Base-by-base conservation (phyloP, 2,329 filamentous ascomycete genomes). In the Fusarium sp. region DNA sequence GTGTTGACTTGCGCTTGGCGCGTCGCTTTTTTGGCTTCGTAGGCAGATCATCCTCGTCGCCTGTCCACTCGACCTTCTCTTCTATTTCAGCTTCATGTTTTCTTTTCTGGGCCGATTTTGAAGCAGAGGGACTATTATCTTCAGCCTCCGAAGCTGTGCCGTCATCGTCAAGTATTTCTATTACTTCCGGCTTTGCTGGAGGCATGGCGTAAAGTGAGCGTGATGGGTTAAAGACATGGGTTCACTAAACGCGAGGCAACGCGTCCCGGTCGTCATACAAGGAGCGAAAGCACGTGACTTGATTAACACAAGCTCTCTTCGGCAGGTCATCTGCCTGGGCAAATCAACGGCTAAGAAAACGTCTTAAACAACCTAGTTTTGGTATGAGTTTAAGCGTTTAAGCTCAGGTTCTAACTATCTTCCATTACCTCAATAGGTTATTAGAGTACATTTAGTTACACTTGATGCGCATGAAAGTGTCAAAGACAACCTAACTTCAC, bases 41-140 rank as follows among this genome's bases (percentile, higher is more conserved):
- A 68, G 93, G 93, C 10, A 85, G 84, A 24, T 84, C 84, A 27
- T 87, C 86, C 2, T 88, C 88, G 38, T 91, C 88, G 60, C 89
- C 88, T 6, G 85, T 86, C 84, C 84, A 87, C n/a, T 81, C 75
- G 2, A 85, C 80, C 70, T 84, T 85, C 60, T 84, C 82, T 18
- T 79, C 78, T 30, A 81, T 72, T 9, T 80, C 76, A 12, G 72
- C 46, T 5, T 79, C 75, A 6, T 76, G 70, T 69, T 84, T 85
- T 24, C 82, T 78, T 70, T 84, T 84, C 15, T 56, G 71, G 1
- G 60, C 55, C 18, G 43, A 65, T n/a, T 62, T 69, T 18, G 62
- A 58, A 15, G 34, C 20, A 22, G 52, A 48, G 18, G 54, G 41
- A 22, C 44, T 30, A 6, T 61, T 65, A 12, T 69, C 51, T 15